phyloP scores from a whole-genome alignment of 1,284 basidiomycete species.

The Tremellales sp. region DNA sequence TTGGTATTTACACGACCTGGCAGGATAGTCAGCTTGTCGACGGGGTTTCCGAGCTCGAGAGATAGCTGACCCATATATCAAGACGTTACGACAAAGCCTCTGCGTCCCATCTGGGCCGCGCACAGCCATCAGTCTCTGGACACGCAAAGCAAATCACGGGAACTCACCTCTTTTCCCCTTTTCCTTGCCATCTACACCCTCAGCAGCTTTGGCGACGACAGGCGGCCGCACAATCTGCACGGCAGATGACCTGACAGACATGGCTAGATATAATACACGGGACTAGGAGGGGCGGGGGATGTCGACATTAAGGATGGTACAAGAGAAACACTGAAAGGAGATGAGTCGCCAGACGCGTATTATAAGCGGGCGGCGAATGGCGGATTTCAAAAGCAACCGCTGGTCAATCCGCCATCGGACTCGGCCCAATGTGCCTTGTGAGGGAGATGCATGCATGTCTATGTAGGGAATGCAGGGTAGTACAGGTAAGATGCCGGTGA shows the following conservation, averaged over 20 bases:
- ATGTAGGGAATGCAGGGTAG: too few species aligned
- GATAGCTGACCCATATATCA: conserved; percentile 71
- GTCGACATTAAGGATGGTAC: neutral
- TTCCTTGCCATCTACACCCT: neutral
- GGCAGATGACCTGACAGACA: conserved; percentile 50
- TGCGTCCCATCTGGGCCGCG: conserved; percentile 48
- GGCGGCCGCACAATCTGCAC: conserved; percentile 58
- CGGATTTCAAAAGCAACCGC: too few species aligned
- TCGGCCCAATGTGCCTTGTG: too few species aligned
- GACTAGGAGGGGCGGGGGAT: conserved; percentile 1
- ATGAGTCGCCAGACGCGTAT: too few species aligned
- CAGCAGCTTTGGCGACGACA: conserved; percentile 21
- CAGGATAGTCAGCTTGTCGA: conserved; percentile 4
- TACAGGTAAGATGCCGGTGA: too few species aligned
- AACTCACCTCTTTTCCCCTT: conserved; percentile 39
- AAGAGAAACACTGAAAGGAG: too few species aligned
- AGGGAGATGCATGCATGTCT: too few species aligned
- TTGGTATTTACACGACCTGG: conserved; percentile 75
- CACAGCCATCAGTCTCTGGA: conserved; percentile 3
- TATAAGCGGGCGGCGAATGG: too few species aligned
- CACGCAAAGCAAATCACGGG: neutral
- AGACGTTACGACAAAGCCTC: conserved; percentile 77
- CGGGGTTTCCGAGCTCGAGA: neutral
- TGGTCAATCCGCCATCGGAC: too few species aligned
- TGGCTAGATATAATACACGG: neutral